Percentiles rank a stretch among this genome's conserved stretches.
Evolutionary conservation across 371 early-diverging fungal genomes (phyloP).

Genomic region (Saksenaea oblongispora): DNA sequence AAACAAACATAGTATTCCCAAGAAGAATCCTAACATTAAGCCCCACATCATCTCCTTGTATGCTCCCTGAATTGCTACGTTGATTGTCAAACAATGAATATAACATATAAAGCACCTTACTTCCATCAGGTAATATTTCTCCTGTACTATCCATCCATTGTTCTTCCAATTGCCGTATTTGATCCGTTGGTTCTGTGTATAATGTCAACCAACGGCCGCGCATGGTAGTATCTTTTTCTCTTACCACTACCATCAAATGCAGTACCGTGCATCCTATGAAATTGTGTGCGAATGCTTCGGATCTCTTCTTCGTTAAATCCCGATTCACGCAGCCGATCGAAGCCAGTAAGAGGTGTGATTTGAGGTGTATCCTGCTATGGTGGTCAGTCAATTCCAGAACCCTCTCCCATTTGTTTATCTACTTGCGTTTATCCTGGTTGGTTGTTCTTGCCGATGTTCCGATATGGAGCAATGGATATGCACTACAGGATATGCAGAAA

Average conservation of each 20-base stretch:
- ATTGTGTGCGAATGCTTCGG: conserved; percentile 52
- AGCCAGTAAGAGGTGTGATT: conserved; percentile 48
- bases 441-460: conserved; percentile 14
- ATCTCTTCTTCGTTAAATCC: conserved; percentile 66
- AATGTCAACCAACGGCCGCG: neutral
- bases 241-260: conserved; percentile 14
- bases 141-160: conserved; percentile 62
- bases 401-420: neutral
- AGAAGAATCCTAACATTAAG: conserved; percentile 62
- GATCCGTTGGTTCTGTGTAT: conserved; percentile 27
- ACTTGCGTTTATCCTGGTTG: conserved; percentile 1
- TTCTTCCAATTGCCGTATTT: conserved; percentile 52
- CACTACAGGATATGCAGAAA: conserved; percentile 14
- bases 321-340: conserved; percentile 61
- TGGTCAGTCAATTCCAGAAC: neutral
- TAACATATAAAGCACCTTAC: conserved; percentile 22
- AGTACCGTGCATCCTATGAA: conserved; percentile 43
- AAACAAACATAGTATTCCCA: conserved; percentile 60
- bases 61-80: conserved; percentile 44
- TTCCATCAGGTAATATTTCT: conserved; percentile 46
- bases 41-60: conserved; percentile 64
- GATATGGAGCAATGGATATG: conserved; percentile 30
- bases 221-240: neutral
- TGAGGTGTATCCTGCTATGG: conserved; percentile 12
- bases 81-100: neutral